Evolutionary conservation across 202 grass and related monocot genomes (phyloP).

Genomic region (Panicum hallii): DNA sequence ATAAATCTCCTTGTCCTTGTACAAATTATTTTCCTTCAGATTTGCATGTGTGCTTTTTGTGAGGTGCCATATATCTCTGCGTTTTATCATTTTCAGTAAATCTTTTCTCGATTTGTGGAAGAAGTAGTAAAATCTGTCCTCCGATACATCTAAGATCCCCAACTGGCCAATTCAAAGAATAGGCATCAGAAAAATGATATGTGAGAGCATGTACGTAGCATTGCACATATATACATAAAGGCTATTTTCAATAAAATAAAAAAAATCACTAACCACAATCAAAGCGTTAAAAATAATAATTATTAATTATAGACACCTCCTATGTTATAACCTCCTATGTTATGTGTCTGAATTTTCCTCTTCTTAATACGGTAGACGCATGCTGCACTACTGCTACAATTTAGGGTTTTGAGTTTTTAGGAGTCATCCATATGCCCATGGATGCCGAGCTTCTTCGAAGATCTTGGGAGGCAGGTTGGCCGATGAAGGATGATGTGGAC

Average conservation of each 20-base stretch:
- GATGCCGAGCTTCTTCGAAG: too few species aligned
- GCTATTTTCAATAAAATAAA: not conserved
- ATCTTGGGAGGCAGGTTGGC: too few species aligned
- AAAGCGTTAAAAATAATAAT: not conserved
- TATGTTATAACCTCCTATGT: too few species aligned
- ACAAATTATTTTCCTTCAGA: conserved; percentile 1
- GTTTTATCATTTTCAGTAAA: not conserved
- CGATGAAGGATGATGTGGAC: too few species aligned
- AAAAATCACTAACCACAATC: not conserved
- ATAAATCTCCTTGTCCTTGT: not conserved
- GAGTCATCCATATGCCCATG: too few species aligned
- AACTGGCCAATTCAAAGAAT: not conserved
- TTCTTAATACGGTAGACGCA: too few species aligned
- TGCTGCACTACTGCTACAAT: too few species aligned
- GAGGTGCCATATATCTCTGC: not conserved
- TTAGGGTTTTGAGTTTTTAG: too few species aligned
- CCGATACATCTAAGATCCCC: not conserved
- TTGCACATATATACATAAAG: not conserved
- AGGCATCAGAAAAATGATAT: not conserved
- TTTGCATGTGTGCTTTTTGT: not conserved
- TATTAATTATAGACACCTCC: too few species aligned
- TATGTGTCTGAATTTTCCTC: too few species aligned
- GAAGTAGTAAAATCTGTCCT: not conserved
- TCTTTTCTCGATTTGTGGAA: conserved; percentile 8
- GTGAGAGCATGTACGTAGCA: not conserved